Percentiles rank a stretch among this genome's conserved stretches.
These are phyloP conservation scores for Hibiscus tridactylites DNA, from an alignment of 345 rosid genomes.

Conservation along the genomic window DNA sequence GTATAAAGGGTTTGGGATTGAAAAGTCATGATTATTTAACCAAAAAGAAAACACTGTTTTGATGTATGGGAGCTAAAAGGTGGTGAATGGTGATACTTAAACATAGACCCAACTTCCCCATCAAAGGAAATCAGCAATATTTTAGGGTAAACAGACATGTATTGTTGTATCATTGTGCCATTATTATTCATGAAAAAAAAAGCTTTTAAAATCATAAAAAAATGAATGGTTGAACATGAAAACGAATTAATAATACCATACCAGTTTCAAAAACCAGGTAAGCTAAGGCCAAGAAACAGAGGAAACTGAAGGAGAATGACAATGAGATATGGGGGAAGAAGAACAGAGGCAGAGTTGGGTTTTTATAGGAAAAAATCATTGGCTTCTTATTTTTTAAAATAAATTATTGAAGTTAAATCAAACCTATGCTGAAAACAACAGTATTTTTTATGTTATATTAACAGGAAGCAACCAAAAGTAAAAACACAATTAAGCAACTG, in stretches of 20 bases:
- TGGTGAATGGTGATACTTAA: not conserved
- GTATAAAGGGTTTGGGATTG: not conserved
- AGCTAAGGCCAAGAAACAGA: not conserved
- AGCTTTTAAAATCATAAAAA: not conserved
- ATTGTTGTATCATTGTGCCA: not conserved
- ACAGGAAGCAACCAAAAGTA: conserved; percentile 12
- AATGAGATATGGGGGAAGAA: conserved; percentile 27
- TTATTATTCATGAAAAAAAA: not conserved
- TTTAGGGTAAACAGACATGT: not conserved
- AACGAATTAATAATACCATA: not conserved
- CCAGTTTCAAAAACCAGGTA: conserved; percentile 9
- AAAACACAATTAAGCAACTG: not conserved
- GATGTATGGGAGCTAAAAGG: not conserved
- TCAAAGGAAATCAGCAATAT: not conserved
- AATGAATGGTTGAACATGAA: not conserved
- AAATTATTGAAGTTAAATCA: not conserved
- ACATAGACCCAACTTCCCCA: not conserved
- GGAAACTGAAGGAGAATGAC: conserved; percentile 3
- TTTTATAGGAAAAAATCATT: conserved; percentile 27
- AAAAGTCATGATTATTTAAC: conserved; percentile 3
- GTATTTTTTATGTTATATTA: not conserved
- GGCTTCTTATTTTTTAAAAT: not conserved
- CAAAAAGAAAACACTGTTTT: not conserved
- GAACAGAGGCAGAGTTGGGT: conserved; percentile 9
- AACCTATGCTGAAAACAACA: conserved; percentile 1